Evolutionary conservation across 2,329 filamentous ascomycete genomes (phyloP), one percentile per base, ranked within the genome.

Genomic region (Pestalotiopsis sp.): DNA sequence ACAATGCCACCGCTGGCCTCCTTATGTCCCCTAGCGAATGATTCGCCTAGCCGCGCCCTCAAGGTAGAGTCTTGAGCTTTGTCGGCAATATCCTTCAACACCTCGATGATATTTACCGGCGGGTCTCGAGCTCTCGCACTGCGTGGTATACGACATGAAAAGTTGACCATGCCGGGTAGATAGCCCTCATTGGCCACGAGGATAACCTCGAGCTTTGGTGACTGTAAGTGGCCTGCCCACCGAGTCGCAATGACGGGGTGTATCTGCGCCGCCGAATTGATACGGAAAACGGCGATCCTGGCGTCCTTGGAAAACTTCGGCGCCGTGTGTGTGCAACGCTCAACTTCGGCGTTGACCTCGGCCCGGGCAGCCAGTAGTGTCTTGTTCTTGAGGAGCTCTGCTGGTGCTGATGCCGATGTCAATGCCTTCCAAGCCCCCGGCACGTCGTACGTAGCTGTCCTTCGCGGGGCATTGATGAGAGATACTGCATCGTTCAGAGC

Each of bases 151-250:
- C 90, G 85, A 71, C 90, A 92, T 1, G 88, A 90, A 78, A 92
- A 92, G 73, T 91, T 90, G 27, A 92, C 89, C 76, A 87, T 85
- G 2, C 83, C 89, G 0, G 86, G 84, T 0, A 90, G 75, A 71
- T 92, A 92, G 0, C 90, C 90, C 68, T 89, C 86, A 68, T 93
- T 92, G 0, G 90, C 91, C 4, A 90, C 89, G 72, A 92, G 82
- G 7, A 93, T 82, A 1, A 92, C 87, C 73, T 92, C 86, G 1
- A 92, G 81, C 67, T 85, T 86, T 62, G 85, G 81, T 1, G 87
- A 89, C 61, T 84, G 84, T 3, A 92, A 80, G 71, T 88, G 83
- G 0, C 88, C 87, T 0, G 90, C 86, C 90, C 90, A 92, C 12
- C 90, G 82, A 4, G 89, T 91, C 2, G 90, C 90, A 68, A 92